phyloP scores from a whole-genome alignment of 2,329 filamentous ascomycete genomes.

The Aspergillus pseudoterreus region DNA sequence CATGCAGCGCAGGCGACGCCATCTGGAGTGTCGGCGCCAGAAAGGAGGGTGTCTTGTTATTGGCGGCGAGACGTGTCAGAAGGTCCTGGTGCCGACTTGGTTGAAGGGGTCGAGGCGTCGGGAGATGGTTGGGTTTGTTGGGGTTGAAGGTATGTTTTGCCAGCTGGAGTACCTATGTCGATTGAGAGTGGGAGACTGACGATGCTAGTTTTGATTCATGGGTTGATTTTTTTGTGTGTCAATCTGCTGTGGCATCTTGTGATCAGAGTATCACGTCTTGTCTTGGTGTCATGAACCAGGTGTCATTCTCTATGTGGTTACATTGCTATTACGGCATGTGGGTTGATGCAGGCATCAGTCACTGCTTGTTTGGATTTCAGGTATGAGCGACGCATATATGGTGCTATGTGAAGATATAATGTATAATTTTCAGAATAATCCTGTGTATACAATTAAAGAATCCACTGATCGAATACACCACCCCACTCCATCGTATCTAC shows the following conservation, averaged over 20 bases:
- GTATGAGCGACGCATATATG: neutral
- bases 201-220: conserved; percentile 12
- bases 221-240: conserved; percentile 11
- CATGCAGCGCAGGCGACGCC: conserved; percentile 40
- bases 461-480: conserved; percentile 18
- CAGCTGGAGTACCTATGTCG: neutral
- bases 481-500: conserved; percentile 20
- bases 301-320: neutral
- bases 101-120: conserved; percentile 19
- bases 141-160: conserved; percentile 29
- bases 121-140: conserved; percentile 13
- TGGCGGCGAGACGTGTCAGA: conserved; percentile 31
- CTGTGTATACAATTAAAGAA: conserved; percentile 5
- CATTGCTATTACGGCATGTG: neutral
- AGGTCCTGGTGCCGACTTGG: conserved; percentile 28
- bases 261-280: conserved; percentile 2
- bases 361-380: neutral
- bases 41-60: conserved; percentile 37
- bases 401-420: neutral
- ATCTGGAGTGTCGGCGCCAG: conserved; percentile 35
- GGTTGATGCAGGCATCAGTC: neutral
- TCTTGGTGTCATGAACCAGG: neutral
- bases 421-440: neutral
- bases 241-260: conserved; percentile 13
- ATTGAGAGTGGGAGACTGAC: neutral